A percentile compares a stretch with the other conserved stretches of the same genome.
Conservation (phyloP, 2,329 filamentous ascomycete species). For the Pleomassaria siparia region DNA sequence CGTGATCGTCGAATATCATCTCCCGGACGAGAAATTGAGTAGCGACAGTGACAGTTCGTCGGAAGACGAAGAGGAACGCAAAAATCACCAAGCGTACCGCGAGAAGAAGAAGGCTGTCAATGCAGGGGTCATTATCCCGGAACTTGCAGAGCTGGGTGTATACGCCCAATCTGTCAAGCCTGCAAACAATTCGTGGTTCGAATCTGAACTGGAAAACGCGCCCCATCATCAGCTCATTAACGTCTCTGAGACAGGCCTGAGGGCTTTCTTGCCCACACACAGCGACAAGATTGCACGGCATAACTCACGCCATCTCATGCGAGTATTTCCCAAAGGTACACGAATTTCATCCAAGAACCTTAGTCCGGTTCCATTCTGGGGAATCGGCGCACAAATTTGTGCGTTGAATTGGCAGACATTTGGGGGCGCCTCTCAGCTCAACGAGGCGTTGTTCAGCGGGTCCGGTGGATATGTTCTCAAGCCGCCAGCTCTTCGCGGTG, state of each 20-base stretch:
- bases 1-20: conserved; percentile 68
- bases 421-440: conserved; percentile 65
- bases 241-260: conserved; percentile 64
- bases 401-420: conserved; percentile 72
- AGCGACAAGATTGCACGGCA: conserved; percentile 57
- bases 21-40: conserved; percentile 54
- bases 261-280: conserved; percentile 52
- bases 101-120: conserved; percentile 53
- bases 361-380: conserved; percentile 65
- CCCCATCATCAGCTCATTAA: conserved; percentile 70
- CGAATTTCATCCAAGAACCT: conserved; percentile 68
- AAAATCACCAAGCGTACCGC: conserved; percentile 58
- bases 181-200: conserved; percentile 65
- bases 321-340: conserved; percentile 69
- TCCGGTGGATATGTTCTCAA: conserved; percentile 68
- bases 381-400: conserved; percentile 67
- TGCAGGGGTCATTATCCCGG: conserved; percentile 59
- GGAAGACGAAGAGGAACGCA: conserved; percentile 47
- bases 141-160: conserved; percentile 66
- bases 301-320: conserved; percentile 68
- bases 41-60: conserved; percentile 39
- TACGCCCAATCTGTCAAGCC: conserved; percentile 73
- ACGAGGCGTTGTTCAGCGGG: conserved; percentile 67
- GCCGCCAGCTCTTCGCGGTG: conserved; percentile 59
- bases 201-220: conserved; percentile 49